Percentiles rank a stretch among this genome's conserved stretches.
phyloP scores from a whole-genome alignment of 208 protist genomes.

The Leishmania arabica region DNA sequence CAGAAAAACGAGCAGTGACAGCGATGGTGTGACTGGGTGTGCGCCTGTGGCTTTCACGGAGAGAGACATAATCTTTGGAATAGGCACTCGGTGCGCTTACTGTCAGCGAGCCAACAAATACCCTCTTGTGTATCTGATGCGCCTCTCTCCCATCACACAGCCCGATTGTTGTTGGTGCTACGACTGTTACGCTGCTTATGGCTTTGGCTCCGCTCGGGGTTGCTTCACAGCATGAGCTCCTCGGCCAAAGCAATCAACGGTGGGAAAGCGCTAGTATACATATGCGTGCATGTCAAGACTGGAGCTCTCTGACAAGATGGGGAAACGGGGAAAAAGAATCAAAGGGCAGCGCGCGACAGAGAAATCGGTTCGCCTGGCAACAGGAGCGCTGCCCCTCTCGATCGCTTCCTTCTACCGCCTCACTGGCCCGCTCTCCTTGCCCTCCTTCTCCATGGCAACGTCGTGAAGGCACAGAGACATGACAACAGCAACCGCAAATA shows the following conservation, averaged over 20 bases:
- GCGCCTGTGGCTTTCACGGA: background rate
- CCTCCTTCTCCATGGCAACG: background rate
- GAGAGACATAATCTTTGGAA: background rate
- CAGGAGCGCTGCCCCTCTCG: background rate
- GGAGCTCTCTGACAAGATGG: background rate
- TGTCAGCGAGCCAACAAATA: background rate
- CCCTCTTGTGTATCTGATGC: background rate
- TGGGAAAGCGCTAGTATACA: conserved; percentile 6
- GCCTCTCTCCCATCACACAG: background rate
- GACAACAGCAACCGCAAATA: background rate
- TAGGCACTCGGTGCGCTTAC: background rate
- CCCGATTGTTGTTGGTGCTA: background rate
- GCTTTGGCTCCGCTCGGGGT: background rate
- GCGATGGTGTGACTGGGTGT: background rate
- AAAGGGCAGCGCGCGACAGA: background rate
- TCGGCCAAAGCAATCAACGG: background rate
- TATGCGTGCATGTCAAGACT: background rate
- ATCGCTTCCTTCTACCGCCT: background rate
- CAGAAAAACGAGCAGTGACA: background rate
- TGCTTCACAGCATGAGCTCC: background rate
- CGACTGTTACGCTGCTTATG: background rate
- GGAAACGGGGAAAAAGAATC: background rate
- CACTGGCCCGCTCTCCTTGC: background rate
- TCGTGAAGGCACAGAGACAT: background rate
- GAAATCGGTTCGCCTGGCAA: background rate